A percentile compares a stretch with the other conserved stretches of the same genome.
These are phyloP conservation scores for Monascus purpureus DNA, from an alignment of 495 filamentous ascomycete genomes.

Conservation along the genomic window DNA sequence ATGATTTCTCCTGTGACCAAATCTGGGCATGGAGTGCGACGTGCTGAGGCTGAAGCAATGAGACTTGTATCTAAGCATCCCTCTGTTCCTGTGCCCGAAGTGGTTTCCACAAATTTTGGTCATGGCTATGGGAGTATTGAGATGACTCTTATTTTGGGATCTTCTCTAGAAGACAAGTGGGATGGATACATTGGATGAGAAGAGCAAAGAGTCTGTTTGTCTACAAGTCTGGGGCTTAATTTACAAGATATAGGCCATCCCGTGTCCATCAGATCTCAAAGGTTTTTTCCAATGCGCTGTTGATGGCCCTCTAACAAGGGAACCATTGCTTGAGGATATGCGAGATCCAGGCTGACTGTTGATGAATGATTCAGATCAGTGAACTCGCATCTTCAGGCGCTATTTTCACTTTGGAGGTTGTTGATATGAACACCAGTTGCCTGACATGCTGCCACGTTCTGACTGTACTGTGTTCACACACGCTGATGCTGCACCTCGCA, in stretches of 20 bases:
- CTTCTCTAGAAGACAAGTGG: constrained; percentile 13
- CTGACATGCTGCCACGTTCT: constrained; percentile 19
- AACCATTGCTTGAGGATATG: constrained; percentile 18
- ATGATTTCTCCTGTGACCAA: constrained; percentile 10
- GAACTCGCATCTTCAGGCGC: constrained; percentile 22
- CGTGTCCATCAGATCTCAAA: constrained; percentile 9
- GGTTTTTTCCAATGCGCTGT: constrained; percentile 20
- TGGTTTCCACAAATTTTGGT: constrained; percentile 3
- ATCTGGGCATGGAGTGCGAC: constrained; percentile 8
- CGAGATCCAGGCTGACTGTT: constrained; percentile 14
- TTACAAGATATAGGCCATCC: constrained; percentile 14
- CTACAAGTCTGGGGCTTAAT: constrained; percentile 19
- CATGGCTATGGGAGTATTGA: constrained; percentile 2
- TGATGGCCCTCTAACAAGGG: constrained; percentile 16
- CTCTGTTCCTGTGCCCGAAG: constrained; percentile 13
- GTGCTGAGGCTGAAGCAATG: constrained; percentile 19
- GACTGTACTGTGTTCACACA: constrained; percentile 15
- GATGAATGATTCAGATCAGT: constrained; percentile 15
- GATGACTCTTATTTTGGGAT: constrained; percentile 14
- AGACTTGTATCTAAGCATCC: constrained; percentile 13
- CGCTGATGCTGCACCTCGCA: constrained; percentile 14
- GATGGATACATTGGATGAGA: constrained; percentile 14
- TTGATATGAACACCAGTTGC: constrained; percentile 16
- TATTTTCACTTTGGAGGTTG: constrained; percentile 19
- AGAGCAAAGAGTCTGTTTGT: constrained; percentile 18